Conservation (phyloP, 345 rosid species). For the Turnera subulata region DNA sequence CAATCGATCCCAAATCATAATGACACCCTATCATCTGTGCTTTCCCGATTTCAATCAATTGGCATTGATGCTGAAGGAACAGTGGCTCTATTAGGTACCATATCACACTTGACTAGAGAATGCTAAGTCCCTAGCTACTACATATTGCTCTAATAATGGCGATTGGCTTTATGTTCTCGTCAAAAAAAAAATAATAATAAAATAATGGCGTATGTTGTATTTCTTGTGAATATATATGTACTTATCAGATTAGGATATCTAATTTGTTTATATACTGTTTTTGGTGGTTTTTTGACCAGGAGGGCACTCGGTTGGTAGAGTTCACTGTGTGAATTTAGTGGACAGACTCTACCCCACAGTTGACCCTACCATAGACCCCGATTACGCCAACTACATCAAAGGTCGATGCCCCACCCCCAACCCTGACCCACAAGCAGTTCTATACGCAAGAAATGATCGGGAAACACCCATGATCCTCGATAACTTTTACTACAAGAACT, state of each 20-base stretch:
- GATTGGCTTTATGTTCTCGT: too few relatives aligned
- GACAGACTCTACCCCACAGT: conserved; percentile 67
- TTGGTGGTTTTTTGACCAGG: conserved; percentile 31
- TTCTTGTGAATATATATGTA: too few relatives aligned
- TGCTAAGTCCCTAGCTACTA: too few relatives aligned
- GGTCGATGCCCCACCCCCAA: conserved; percentile 55
- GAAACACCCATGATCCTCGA: conserved; percentile 83
- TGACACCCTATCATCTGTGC: conserved; percentile 50
- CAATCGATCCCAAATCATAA: conserved; percentile 60
- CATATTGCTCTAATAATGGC: too few relatives aligned
- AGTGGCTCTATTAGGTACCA: conserved; percentile 64
- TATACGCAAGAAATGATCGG: conserved; percentile 63
- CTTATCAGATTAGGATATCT: too few relatives aligned
- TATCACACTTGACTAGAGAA: too few relatives aligned
- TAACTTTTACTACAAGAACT: conserved; percentile 62
- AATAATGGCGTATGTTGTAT: too few relatives aligned
- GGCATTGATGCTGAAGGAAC: conserved; percentile 64
- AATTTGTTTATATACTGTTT: background rate
- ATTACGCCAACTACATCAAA: conserved; percentile 58
- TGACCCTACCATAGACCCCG: conserved; percentile 64
- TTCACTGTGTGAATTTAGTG: conserved; percentile 70
- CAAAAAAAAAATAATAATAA: too few relatives aligned
- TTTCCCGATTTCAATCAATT: conserved; percentile 52
- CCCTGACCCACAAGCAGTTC: conserved; percentile 49
- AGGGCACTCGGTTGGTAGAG: conserved; percentile 82